These are phyloP conservation scores for Oehlia diaphana DNA, from an alignment of 192 early-diverging fungal genomes.

Conservation along the genomic window DNA sequence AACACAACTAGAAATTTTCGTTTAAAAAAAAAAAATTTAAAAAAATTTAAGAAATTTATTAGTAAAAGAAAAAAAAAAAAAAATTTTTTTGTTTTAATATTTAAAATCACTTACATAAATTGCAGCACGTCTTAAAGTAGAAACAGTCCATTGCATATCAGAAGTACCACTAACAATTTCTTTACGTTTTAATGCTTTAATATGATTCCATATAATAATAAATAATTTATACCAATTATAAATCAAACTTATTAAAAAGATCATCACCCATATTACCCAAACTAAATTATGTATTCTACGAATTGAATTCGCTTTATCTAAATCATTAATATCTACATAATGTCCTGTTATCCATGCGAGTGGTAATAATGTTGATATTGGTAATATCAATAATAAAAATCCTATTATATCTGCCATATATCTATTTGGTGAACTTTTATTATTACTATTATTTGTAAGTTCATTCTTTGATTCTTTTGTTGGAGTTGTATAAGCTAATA, in stretches of 20 bases:
- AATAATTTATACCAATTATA: constrained; percentile 5
- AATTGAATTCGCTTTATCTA: not conserved
- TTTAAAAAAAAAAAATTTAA: too few species aligned
- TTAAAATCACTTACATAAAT: not conserved
- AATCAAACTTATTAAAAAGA: not conserved
- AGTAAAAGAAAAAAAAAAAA: too few species aligned
- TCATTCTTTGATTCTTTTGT: not conserved
- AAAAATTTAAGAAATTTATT: too few species aligned
- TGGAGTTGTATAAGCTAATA: constrained; percentile 3
- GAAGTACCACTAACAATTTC: not conserved
- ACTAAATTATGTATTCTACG: not conserved
- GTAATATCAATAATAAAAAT: not conserved
- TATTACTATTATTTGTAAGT: not conserved
- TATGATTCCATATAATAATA: not conserved
- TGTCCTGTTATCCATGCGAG: not conserved
- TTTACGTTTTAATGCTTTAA: not conserved
- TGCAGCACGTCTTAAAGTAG: not conserved
- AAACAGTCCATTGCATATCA: constrained; percentile 4
- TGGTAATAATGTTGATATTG: not conserved
- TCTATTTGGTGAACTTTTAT: not conserved
- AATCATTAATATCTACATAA: not conserved
- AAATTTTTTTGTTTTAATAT: too few species aligned
- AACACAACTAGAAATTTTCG: not conserved
- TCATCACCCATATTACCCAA: not conserved
- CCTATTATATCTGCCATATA: not conserved